Base-by-base conservation (phyloP, 192 early-diverging fungal genomes). In the Funneliformis mosseae region DNA sequence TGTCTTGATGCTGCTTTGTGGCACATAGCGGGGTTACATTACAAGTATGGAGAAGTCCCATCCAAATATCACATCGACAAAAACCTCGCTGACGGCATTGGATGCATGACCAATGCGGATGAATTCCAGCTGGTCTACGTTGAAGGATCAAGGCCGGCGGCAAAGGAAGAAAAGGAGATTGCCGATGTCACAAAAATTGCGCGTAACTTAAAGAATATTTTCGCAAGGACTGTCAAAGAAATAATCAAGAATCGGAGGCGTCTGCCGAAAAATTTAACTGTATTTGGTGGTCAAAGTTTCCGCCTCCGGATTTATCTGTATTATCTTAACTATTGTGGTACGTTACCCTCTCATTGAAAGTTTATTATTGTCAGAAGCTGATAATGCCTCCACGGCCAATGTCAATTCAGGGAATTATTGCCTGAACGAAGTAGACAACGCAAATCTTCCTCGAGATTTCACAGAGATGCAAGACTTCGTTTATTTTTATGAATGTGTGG, bases 321-420 rank as follows among this genome's bases (percentile, higher is more conserved):
- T 74, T 81, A 42, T 81, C 80, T 81, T 81, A 72, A 81, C 63
- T 74, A 81, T 67, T 72, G 80, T 81, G 55, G 72, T 81, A 81
- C 5, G 69, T 73, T 69, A 72, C 38, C 62, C 74, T 74, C 62
- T 64, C 64, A 66, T 64, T 16, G 41, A 77, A 77, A 64, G n/a
- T n/a, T n/a, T n/a, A 66, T 77, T 77, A 43, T 39, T 66, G 8
- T 77, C 74, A 73, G 79, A 81, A 74, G 4, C 28, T 69, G 69
- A 42, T 79, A 10, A 69, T 45, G 25, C 42, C 45, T 42, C 42
- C 41, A 25, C 74, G 63, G 41, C 67, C 43, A 81, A 81, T 67
- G 74, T 81, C 63, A 81, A 81, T 74, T 81, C 43, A 81, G 76
- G 62, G 45, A 74, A 16, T 11, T 81, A 74, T 66, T 1, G 72